phyloP scores from a whole-genome alignment of 2,329 filamentous ascomycete genomes.

The Cladosporium sp. region DNA sequence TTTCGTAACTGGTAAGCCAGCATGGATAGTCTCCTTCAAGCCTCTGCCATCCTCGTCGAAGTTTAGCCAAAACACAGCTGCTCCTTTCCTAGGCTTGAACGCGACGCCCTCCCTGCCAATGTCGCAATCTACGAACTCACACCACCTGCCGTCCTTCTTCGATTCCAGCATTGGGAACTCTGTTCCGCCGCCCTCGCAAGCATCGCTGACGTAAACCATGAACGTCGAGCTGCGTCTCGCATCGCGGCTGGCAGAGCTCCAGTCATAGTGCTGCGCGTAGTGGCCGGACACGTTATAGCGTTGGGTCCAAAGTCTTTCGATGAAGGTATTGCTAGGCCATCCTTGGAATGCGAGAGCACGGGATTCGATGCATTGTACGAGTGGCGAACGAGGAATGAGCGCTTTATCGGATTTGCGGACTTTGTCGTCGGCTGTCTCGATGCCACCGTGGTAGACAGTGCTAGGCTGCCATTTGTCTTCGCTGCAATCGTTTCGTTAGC shows the following conservation, averaged over 20 bases:
- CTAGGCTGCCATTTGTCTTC: constrained; percentile 55
- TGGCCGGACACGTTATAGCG: constrained; percentile 60
- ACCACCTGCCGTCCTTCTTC: constrained; percentile 51
- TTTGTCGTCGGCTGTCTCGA: constrained; percentile 50
- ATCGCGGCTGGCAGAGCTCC: constrained; percentile 44
- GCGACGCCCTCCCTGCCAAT: constrained; percentile 51
- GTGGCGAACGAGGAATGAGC: constrained; percentile 49
- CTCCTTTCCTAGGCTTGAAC: constrained; percentile 60
- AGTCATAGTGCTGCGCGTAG: constrained; percentile 63
- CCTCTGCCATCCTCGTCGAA: constrained; percentile 57
- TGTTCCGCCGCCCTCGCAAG: constrained; percentile 61
- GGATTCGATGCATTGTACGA: constrained; percentile 60
- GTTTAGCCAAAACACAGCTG: constrained; percentile 66
- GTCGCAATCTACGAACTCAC: constrained; percentile 59
- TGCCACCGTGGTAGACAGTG: constrained; percentile 55
- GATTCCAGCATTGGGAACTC: constrained; percentile 58
- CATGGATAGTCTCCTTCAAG: constrained; percentile 63
- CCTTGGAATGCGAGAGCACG: constrained; percentile 62
- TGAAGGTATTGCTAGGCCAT: constrained; percentile 59
- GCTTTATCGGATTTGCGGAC: constrained; percentile 59
- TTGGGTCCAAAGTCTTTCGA: constrained; percentile 64
- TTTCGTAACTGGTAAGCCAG: constrained; percentile 57
- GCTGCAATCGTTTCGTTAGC: constrained; percentile 24
- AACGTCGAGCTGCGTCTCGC: constrained; percentile 56
- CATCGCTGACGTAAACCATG: constrained; percentile 61